Conservation (phyloP, 1,284 basidiomycete species). For the Testicularia cyperi region DNA sequence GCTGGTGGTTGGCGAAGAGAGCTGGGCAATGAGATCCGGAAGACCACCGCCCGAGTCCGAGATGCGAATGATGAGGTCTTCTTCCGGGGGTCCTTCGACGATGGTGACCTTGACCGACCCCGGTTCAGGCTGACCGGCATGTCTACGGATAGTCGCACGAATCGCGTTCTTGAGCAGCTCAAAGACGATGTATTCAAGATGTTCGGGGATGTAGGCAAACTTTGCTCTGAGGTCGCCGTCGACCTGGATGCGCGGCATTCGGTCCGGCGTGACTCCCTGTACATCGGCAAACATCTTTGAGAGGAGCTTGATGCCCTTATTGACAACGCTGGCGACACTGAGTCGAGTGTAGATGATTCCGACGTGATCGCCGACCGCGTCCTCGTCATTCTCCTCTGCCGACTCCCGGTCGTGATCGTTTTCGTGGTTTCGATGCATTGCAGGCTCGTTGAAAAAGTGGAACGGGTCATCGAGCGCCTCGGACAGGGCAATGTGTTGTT, state of each 20-base stretch:
- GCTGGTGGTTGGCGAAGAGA: slow-evolving; percentile 7
- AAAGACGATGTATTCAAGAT: slow-evolving; percentile 82
- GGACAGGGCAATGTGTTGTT: slow-evolving; percentile 83
- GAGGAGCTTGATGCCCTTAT: slow-evolving; percentile 71
- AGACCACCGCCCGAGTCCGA: slow-evolving; percentile 42
- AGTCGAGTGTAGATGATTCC: slow-evolving; percentile 82
- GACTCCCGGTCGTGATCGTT: slow-evolving; percentile 5
- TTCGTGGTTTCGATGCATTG: slow-evolving; percentile 1
- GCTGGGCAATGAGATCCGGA: slow-evolving; percentile 35
- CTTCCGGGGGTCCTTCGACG: slow-evolving; percentile 51
- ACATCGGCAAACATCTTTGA: slow-evolving; percentile 67
- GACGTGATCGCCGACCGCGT: slow-evolving; percentile 65
- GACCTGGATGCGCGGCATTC: slow-evolving; percentile 70
- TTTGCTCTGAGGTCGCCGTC: slow-evolving; percentile 74
- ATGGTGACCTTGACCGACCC: slow-evolving; percentile 48
- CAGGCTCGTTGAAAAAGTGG: slow-evolving; percentile 46
- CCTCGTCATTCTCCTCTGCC: neutral
- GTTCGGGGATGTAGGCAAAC: slow-evolving; percentile 84
- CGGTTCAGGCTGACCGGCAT: slow-evolving; percentile 13
- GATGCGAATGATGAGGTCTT: slow-evolving; percentile 57
- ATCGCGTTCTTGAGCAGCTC: slow-evolving; percentile 78
- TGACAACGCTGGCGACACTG: slow-evolving; percentile 64
- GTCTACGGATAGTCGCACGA: slow-evolving; percentile 45
- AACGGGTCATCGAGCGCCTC: slow-evolving; percentile 62
- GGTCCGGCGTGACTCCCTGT: slow-evolving; percentile 61